Base-by-base conservation (phyloP, 306 rosid species). In the Hylodesmum podocarpum region DNA sequence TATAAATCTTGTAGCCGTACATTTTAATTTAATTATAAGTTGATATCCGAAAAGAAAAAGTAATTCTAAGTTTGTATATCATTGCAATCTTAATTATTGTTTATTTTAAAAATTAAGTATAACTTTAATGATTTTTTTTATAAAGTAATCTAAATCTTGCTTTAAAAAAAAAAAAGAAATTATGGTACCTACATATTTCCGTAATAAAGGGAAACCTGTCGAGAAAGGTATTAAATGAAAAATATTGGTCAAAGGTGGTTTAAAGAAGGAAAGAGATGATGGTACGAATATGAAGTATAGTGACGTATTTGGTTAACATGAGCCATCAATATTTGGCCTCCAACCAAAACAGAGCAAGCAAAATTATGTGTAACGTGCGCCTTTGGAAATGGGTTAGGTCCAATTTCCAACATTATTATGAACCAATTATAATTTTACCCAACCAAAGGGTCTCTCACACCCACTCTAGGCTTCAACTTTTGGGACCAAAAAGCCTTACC, bases 181-280 rank as follows among this genome's bases (percentile, higher is more conserved):
- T 0, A 51, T 53, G n/a, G 29, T 12, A 55, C 40, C 14, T 3
- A 55, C 40, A 7, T 3, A 18, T 70, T 34, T 41, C 65, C 64
- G 33, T 66, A 24, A 12, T 54, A 29, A 37, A 43, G 69, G 37
- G 47, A 7, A 54, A 66, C 2, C 1, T 40, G 37, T 39, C 34
- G 4, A 7, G 0, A 19, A 68, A 67, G 59, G 8, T 43, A 16
- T n/a, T 29, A 71, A 51, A 72, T 39, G 66, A 21, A 18, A 49
- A 72, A 71, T 50, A 63, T 80, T 72, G 74, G 79, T 64, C 62
- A 64, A 63, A 63, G 57, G 58, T 72, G 57, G 58, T 72, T 63
- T 50, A 72, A 43, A 22, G 16, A 18, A 50, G 68, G 34, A 24
- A 16, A 2, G 49, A 19, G 14, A 65, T 51, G 9, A 75, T 75